Evolutionary conservation across 306 rosid genomes (phyloP).

Genomic region (Sicyos edulis): DNA sequence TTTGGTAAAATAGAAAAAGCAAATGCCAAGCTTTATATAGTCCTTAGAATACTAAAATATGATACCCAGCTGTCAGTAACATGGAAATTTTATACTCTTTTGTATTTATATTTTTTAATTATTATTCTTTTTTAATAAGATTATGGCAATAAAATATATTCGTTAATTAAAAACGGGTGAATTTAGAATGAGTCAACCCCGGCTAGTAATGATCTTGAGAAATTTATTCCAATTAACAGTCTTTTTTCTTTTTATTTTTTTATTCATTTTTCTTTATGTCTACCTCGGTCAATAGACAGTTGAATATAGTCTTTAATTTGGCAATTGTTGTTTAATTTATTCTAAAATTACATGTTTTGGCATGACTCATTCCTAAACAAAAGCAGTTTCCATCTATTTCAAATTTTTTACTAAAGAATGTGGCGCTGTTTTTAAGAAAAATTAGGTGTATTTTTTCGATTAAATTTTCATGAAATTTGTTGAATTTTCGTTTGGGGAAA

Average conservation of each 20-base stretch:
- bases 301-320: not conserved
- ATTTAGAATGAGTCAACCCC: conserved; percentile 1
- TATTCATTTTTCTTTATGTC: too few relatives aligned
- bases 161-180: not conserved
- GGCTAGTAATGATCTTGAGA: not conserved
- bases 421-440: too few relatives aligned
- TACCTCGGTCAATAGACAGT: not conserved
- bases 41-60: not conserved
- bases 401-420: too few relatives aligned
- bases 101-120: too few relatives aligned
- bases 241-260: too few relatives aligned
- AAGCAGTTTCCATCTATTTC: not conserved
- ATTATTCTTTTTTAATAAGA: not conserved
- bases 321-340: not conserved
- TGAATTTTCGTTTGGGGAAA: too few relatives aligned
- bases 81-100: not conserved
- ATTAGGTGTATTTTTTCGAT: too few relatives aligned
- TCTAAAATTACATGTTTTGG: not conserved
- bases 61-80: conserved; percentile 18
- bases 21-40: conserved; percentile 22
- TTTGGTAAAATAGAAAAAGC: not conserved
- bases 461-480: too few relatives aligned
- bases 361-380: not conserved
- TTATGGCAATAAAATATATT: too few relatives aligned
- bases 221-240: not conserved